Evolutionary conservation across 352 stramenopile species (phyloP).

Genomic region (Phytophthora ramorum): DNA sequence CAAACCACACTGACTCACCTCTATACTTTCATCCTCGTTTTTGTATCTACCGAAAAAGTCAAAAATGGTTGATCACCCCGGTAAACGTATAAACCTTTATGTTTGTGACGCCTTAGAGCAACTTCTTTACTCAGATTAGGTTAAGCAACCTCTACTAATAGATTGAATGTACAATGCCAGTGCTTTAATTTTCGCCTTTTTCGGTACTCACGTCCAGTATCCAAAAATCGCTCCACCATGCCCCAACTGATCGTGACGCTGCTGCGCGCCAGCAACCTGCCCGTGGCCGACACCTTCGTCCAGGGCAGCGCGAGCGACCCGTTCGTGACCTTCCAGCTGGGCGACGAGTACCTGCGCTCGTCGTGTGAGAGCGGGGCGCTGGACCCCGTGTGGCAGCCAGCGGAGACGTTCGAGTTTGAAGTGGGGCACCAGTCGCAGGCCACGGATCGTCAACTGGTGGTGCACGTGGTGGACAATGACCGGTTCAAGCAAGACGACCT

Average conservation of each 20-base stretch:
- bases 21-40: neutral
- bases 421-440: conserved; percentile 42
- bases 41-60: too few relatives aligned
- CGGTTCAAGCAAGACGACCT: conserved; percentile 71
- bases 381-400: conserved; percentile 76
- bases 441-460: conserved; percentile 47
- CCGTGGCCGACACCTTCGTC: conserved; percentile 65
- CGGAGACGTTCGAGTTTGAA: conserved; percentile 79
- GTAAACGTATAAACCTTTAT: too few relatives aligned
- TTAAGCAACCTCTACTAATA: too few relatives aligned
- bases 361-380: conserved; percentile 56
- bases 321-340: conserved; percentile 71
- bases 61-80: too few relatives aligned
- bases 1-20: neutral
- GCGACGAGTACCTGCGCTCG: conserved; percentile 56
- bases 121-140: too few relatives aligned
- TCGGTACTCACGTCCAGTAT: too few relatives aligned
- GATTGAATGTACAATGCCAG: too few relatives aligned
- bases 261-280: conserved; percentile 69
- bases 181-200: too few relatives aligned
- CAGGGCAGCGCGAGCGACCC: conserved; percentile 70
- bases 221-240: conserved; percentile 41
- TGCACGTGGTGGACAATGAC: conserved; percentile 77
- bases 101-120: too few relatives aligned
- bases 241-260: conserved; percentile 73